Evolutionary conservation across 2,329 filamentous ascomycete species (phyloP), one percentile per base, ranked within the genome.

Genomic region (Cladorrhinum sp.): DNA sequence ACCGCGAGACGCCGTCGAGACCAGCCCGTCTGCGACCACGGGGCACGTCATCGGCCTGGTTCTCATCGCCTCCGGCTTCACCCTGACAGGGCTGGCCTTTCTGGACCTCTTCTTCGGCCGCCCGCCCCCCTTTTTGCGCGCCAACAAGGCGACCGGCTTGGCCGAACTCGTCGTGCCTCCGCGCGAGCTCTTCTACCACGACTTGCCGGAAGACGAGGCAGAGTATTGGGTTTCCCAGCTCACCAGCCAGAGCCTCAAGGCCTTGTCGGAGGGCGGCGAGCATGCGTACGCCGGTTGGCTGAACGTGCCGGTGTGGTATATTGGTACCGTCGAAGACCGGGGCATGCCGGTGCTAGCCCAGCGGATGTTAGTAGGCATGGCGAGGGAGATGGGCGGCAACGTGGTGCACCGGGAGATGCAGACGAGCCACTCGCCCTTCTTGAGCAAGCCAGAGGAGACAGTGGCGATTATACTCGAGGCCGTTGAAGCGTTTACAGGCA

Each of bases 351-450:
- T 75, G 0, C 65, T 73, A 62, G 69, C 67, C 18, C 79, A 82
- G 65, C 66, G 71, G 58, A 68, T 75, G 64, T 55, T 67, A 29
- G 72, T 78, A 0, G 70, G 74, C 1, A 71, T 72, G 63, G 79
- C 78, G 6, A 74, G 70, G 66, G 72, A 68, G 7, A 68, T 73
- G 65, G 76, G 77, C 0, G 74, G 63, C 0, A 63, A 65, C 41
- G 66, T 81, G 1, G 72, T 70, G 61, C 66, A 75, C 24, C 64
- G 75, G 3, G 77, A 81, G 69, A 60, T 82, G 49, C 62, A 67
- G 41, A 78, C 72, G n/a, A 76, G 79, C 20, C 80, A 83, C 69
- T 81, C 77, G 10, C 78, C 79, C 0, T 79, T 83, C 68, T 60
- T 83, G 65, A 82, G 80, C 66, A 70, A 67, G 63, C 77, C 79